These are phyloP conservation scores for Heliamphora pulchella DNA, from an alignment of 179 eudicot genomes.

Conservation along the genomic window DNA sequence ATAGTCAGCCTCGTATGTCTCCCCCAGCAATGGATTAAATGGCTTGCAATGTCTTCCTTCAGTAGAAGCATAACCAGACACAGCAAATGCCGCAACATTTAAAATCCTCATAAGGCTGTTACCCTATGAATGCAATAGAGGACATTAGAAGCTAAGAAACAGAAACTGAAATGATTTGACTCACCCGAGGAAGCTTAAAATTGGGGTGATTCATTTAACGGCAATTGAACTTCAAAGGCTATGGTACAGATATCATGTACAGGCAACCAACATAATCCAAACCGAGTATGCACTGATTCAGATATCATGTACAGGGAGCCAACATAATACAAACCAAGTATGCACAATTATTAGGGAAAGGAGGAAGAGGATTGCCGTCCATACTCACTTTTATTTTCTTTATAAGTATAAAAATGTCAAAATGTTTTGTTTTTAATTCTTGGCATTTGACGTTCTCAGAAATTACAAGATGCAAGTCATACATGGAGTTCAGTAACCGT, in stretches of 20 bases:
- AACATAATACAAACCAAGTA: too few relatives aligned
- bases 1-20: slow-evolving; percentile 90
- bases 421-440: too few relatives aligned
- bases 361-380: too few relatives aligned
- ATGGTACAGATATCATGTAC: not conserved
- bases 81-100: slow-evolving; percentile 96
- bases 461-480: too few relatives aligned
- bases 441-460: too few relatives aligned
- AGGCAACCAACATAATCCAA: not conserved
- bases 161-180: not conserved
- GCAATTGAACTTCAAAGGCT: not conserved
- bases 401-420: too few relatives aligned
- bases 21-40: slow-evolving; percentile 89
- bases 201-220: not conserved
- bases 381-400: too few relatives aligned
- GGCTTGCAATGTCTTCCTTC: slow-evolving; percentile 96
- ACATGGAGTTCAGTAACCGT: too few relatives aligned
- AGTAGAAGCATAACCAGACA: slow-evolving; percentile 94
- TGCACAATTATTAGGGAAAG: not conserved
- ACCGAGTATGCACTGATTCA: too few relatives aligned
- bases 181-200: not conserved
- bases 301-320: too few relatives aligned
- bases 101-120: slow-evolving; percentile 90
- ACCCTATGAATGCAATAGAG: slow-evolving; percentile 43
- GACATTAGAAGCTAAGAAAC: slow-evolving; percentile 13